Conservation (phyloP, 2,329 filamentous ascomycete genomes). For the Calonectria multiphialidica region DNA sequence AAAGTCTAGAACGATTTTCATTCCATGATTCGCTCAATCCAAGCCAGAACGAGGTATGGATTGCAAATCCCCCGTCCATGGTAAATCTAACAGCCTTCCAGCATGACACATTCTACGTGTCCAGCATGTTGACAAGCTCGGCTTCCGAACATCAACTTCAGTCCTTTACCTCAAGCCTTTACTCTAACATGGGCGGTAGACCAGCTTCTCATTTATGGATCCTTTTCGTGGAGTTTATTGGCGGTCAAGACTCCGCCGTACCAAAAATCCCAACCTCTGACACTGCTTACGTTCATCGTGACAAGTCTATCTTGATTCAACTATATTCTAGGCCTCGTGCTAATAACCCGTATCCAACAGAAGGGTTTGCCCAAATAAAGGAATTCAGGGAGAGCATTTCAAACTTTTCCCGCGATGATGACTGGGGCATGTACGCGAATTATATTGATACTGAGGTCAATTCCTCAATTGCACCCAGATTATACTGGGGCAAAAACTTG, state of each 20-base stretch:
- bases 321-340: slow-evolving; percentile 54
- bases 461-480: slow-evolving; percentile 44
- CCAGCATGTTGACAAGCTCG: slow-evolving; percentile 42
- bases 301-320: slow-evolving; percentile 63
- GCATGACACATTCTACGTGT: slow-evolving; percentile 45
- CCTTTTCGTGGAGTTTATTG: slow-evolving; percentile 45
- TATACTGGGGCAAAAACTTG: slow-evolving; percentile 52
- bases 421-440: slow-evolving; percentile 56
- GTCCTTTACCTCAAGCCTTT: slow-evolving; percentile 31
- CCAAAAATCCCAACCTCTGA: slow-evolving; percentile 37
- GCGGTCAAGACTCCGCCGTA: slow-evolving; percentile 51
- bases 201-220: slow-evolving; percentile 27
- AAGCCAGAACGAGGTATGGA: slow-evolving; percentile 37
- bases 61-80: accelerated
- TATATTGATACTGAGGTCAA: slow-evolving; percentile 53
- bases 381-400: slow-evolving; percentile 50
- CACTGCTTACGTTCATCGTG: slow-evolving; percentile 54
- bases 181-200: slow-evolving; percentile 23
- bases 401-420: slow-evolving; percentile 33
- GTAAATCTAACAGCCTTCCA: slow-evolving; percentile 15
- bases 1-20: slow-evolving; percentile 35
- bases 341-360: slow-evolving; percentile 37
- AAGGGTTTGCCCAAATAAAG: slow-evolving; percentile 48
- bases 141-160: slow-evolving; percentile 37
- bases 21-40: slow-evolving; percentile 32